phyloP scores from a whole-genome alignment of 2,329 filamentous ascomycete species.

The Saccharata proteae region DNA sequence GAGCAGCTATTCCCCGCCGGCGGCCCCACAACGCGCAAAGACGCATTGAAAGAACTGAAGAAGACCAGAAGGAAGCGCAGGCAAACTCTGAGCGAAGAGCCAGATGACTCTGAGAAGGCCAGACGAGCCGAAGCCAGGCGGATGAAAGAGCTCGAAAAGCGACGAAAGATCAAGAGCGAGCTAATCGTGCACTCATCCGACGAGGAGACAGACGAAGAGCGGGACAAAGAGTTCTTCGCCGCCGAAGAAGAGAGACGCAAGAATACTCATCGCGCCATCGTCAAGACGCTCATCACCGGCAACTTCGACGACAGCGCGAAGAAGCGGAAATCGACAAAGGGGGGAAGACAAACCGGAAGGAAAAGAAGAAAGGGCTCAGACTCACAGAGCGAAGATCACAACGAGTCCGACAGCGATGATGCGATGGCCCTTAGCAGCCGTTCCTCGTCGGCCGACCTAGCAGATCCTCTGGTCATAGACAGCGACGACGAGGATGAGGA shows the following conservation, averaged over 20 bases:
- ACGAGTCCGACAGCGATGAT: conserved; percentile 14
- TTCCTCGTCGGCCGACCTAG: conserved; percentile 15
- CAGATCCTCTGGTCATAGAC: conserved; percentile 12
- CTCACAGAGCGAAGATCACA: conserved; percentile 14
- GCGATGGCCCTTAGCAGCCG: conserved; percentile 16
- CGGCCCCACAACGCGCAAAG: conserved; percentile 50
- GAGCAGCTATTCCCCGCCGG: conserved; percentile 54
- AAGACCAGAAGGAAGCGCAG: conserved; percentile 47
- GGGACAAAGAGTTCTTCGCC: conserved; percentile 63
- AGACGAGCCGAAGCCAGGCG: conserved; percentile 50
- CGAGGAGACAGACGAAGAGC: conserved; percentile 75
- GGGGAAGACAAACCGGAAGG: conserved; percentile 12
- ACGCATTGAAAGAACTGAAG: conserved; percentile 44
- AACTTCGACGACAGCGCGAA: conserved; percentile 17
- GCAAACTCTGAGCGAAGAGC: conserved; percentile 39
- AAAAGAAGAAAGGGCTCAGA: conserved; percentile 23
- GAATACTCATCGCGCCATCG: conserved; percentile 39
- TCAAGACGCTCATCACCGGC: conserved; percentile 34
- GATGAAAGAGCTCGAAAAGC: conserved; percentile 63
- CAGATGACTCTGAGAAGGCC: conserved; percentile 48
- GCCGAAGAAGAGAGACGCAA: conserved; percentile 57
- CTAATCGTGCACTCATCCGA: conserved; percentile 73
- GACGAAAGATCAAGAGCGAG: conserved; percentile 69
- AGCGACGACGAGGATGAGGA: conserved; percentile 18
- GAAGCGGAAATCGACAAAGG: conserved; percentile 22